These are phyloP conservation scores for Deuterostichococcus epilithicus DNA, from an alignment of 139 green algal species.

Conservation along the genomic window DNA sequence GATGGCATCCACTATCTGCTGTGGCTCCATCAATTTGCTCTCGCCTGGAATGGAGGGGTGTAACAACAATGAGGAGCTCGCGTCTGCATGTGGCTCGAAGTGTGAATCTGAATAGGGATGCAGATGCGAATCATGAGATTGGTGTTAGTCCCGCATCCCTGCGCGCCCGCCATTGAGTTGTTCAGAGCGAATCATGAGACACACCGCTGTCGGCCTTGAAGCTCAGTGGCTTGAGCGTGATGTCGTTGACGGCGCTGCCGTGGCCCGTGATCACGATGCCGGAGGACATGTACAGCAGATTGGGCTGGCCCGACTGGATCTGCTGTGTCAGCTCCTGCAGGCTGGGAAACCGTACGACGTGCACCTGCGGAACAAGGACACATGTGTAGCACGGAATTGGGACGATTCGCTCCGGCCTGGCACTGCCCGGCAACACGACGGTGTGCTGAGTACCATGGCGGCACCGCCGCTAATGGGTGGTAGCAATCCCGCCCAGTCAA, in stretches of 20 bases:
- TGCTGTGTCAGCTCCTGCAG: constrained; percentile 33
- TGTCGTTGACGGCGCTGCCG: constrained; percentile 3
- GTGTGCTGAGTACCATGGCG: not conserved
- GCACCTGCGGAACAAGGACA: constrained; percentile 33
- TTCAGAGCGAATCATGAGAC: not conserved
- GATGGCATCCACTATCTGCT: constrained; percentile 11
- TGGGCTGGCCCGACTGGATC: constrained; percentile 38
- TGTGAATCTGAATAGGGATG: not conserved
- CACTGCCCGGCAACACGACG: not conserved
- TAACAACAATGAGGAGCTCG: not conserved
- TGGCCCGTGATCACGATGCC: not conserved
- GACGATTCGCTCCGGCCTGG: not conserved
- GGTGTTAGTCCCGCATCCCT: not conserved
- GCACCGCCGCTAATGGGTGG: not conserved
- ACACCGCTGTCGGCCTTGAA: constrained; percentile 2
- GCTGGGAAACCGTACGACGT: constrained; percentile 33
- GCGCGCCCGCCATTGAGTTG: not conserved
- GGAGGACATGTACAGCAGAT: constrained; percentile 54
- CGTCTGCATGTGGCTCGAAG: constrained; percentile 7
- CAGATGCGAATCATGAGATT: not conserved
- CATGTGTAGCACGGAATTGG: not conserved
- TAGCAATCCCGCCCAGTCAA: not conserved
- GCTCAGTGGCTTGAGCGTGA: constrained; percentile 16
- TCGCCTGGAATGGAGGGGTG: constrained; percentile 9
- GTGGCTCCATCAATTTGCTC: not conserved